Percentiles rank a stretch among this genome's conserved stretches.
These are phyloP conservation scores for Auxenochlorella pyrenoidosa DNA, from an alignment of 139 green algal genomes.

Conservation along the genomic window DNA sequence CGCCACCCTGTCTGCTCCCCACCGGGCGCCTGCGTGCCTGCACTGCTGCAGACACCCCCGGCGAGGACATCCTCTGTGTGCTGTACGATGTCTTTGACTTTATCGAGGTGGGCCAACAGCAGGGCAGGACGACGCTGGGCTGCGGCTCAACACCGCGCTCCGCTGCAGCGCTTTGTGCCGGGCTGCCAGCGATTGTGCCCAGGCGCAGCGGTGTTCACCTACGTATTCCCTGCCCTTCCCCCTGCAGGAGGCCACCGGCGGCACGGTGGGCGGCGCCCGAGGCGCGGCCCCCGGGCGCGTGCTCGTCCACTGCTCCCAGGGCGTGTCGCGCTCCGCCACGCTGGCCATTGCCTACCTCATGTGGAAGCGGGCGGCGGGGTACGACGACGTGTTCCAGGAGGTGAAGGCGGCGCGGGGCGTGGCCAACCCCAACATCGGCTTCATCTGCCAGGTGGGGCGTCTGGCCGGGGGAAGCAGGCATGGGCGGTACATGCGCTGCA, in stretches of 20 bases:
- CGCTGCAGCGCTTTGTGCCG: neutral
- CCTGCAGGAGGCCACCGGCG: neutral
- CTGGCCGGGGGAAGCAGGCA: too few relatives aligned
- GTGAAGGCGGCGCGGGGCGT: constrained; percentile 88
- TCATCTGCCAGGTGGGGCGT: constrained; percentile 77
- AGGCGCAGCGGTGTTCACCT: too few relatives aligned
- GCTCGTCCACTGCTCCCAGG: constrained; percentile 94
- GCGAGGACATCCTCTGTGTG: constrained; percentile 92
- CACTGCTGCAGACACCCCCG: constrained; percentile 74
- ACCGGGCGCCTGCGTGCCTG: neutral
- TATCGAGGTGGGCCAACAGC: constrained; percentile 75
- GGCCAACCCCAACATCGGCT: constrained; percentile 96
- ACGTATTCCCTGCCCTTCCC: neutral
- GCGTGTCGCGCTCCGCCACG: constrained; percentile 88
- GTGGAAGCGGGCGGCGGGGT: constrained; percentile 78
- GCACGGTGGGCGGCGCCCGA: neutral
- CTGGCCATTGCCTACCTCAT: constrained; percentile 96
- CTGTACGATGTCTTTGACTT: constrained; percentile 97
- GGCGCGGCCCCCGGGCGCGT: constrained; percentile 61
- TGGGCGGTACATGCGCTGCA: too few relatives aligned
- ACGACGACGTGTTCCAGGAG: constrained; percentile 85
- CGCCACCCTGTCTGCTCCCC: too few relatives aligned
- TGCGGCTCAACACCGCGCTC: neutral
- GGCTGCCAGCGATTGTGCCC: too few relatives aligned
- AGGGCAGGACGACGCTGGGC: neutral